Evolutionary conservation across 306 rosid species (phyloP), one percentile per base, ranked within the genome.

Genomic region (Lathyrus aphaca): DNA sequence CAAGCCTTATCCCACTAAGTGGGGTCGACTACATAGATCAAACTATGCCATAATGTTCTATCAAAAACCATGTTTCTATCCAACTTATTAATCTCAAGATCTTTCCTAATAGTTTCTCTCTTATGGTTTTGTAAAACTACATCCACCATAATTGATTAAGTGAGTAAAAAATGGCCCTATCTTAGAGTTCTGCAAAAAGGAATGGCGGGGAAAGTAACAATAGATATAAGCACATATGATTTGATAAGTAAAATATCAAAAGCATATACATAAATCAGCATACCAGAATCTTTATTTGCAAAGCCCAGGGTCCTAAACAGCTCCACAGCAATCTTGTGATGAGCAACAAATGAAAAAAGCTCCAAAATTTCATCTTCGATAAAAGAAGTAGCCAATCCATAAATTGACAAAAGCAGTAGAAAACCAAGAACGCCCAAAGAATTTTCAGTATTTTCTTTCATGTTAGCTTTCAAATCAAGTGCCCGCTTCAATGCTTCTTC

Each of bases 371-470:
- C 69, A 12, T 64, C 69, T 64, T 64, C 19, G 3, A 42, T 6
- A 6, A 64, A 64, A 43, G 18, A 64, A 21, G 37, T 3, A 42
- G 21, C 8, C 69, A 64, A 13, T 42, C 69, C 69, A 64, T 64
- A 64, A 13, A 42, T 64, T 8, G 53, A 42, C 37, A 64, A 15
- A 13, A 64, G 37, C 1, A 64, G 21, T 3, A 64, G 21, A 64
- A 64, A 64, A 13, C 53, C 38, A 4, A 64, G 69, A 40, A 64
- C 21, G 13, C 0, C 19, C 53, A 12, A 4, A 42, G 38, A 13
- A 13, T 42, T 64, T 64, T 64, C 15, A 10, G 32, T 17, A 61
- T 39, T 38, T 18, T 5, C 18, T 6, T 30, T 42, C 29, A 42
- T 13, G 38, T 40, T 10, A 23, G 38, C 54, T 64, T 64, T 42